Evolutionary conservation across 2,329 filamentous ascomycete species (phyloP).

Genomic region (Colletotrichum graminicola): DNA sequence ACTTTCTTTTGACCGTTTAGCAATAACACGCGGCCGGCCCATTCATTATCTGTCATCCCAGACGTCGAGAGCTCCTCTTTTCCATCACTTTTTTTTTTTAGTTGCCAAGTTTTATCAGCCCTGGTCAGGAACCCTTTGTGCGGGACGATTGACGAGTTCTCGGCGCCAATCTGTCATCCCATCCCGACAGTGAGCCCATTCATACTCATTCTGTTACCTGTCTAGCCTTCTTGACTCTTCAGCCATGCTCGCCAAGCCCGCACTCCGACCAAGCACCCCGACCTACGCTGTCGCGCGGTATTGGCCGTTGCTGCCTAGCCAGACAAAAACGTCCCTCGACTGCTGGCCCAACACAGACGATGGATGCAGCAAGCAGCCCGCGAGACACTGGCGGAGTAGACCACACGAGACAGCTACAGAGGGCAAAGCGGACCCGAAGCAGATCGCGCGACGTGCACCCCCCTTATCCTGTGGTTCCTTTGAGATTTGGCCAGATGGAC

Average conservation of each 20-base stretch:
- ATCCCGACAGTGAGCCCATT: slow-evolving; percentile 37
- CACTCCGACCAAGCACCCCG: slow-evolving; percentile 18
- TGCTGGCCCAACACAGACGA: slow-evolving; percentile 7
- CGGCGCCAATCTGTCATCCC: slow-evolving; percentile 30
- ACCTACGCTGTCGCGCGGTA: slow-evolving; percentile 20
- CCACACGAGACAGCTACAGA: slow-evolving; percentile 18
- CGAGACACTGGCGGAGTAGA: slow-evolving; percentile 19
- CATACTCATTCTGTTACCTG: slow-evolving; percentile 18
- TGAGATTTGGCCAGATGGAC: slow-evolving; percentile 14
- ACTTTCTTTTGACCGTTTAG: slow-evolving; percentile 17
- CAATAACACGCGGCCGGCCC: slow-evolving; percentile 28
- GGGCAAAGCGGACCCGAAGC: slow-evolving; percentile 15
- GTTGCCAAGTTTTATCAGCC: slow-evolving; percentile 33
- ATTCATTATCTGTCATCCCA: slow-evolving; percentile 24
- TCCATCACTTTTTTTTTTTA: slow-evolving; percentile 24
- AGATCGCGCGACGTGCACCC: not conserved
- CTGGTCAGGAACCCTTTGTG: slow-evolving; percentile 31
- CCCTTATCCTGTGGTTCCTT: not conserved
- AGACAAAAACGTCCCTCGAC: slow-evolving; percentile 8
- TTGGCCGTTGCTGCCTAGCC: slow-evolving; percentile 1
- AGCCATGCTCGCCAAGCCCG: slow-evolving; percentile 19
- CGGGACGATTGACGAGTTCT: slow-evolving; percentile 37
- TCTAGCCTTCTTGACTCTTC: not conserved
- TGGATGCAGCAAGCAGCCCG: slow-evolving; percentile 17
- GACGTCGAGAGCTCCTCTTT: slow-evolving; percentile 32